A percentile compares a stretch with the other conserved stretches of the same genome.
These are phyloP conservation scores for Tolypocladium tundrense DNA, from an alignment of 2,329 filamentous ascomycete species.

Conservation along the genomic window DNA sequence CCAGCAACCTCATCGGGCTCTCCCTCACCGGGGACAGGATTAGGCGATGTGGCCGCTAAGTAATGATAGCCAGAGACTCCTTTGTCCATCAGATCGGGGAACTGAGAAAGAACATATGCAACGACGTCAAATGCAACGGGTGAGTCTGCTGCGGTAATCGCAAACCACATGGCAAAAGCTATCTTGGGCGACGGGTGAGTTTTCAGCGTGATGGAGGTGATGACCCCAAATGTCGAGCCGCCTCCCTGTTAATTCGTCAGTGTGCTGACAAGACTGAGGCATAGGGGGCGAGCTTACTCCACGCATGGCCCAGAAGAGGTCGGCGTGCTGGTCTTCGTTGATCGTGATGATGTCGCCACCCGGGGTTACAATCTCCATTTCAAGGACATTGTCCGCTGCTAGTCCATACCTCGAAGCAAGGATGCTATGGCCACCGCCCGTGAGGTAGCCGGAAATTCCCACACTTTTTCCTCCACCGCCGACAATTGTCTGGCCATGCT, in stretches of 20 bases:
- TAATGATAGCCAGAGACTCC: conserved; percentile 41
- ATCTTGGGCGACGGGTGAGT: conserved; percentile 34
- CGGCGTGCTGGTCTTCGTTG: conserved; percentile 40
- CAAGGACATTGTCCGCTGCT: conserved; percentile 51
- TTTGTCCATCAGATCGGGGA: conserved; percentile 36
- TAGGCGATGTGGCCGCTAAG: conserved; percentile 23
- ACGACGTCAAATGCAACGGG: conserved; percentile 34
- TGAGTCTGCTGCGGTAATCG: conserved; percentile 1
- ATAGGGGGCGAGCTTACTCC: conserved; percentile 29
- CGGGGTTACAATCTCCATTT: conserved; percentile 46
- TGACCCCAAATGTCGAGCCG: conserved; percentile 50
- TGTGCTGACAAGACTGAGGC: no score
- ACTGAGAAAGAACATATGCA: conserved; percentile 31
- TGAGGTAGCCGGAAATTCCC: conserved; percentile 48
- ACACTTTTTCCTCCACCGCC: conserved; percentile 46
- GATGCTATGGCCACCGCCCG: conserved; percentile 50
- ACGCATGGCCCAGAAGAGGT: conserved; percentile 53
- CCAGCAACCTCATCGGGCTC: conserved; percentile 22
- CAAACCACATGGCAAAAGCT: conserved; percentile 9
- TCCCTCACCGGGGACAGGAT: conserved; percentile 23
- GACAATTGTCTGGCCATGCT: conserved; percentile 36
- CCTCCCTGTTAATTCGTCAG: conserved; percentile 32
- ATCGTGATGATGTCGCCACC: conserved; percentile 37
- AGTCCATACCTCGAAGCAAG: conserved; percentile 45
- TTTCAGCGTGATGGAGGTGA: conserved; percentile 46